Evolutionary conservation across 2,329 filamentous ascomycete genomes (phyloP).

Genomic region (Colletotrichum nymphaeae): DNA sequence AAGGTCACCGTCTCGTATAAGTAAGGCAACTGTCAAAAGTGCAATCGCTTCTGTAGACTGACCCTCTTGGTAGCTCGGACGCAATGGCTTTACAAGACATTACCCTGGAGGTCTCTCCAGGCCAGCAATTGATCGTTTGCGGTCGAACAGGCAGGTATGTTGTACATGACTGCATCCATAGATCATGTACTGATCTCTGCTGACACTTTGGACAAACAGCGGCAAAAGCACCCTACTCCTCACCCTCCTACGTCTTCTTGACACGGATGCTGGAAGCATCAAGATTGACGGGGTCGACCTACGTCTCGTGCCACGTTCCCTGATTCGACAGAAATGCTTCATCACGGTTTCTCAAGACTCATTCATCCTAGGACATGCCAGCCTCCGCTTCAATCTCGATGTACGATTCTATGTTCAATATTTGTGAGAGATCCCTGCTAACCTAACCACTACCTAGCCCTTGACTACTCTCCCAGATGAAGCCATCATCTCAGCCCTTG

Average conservation of each 20-base stretch:
- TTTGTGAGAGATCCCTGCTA: not conserved
- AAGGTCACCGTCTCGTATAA: slow-evolving; percentile 47
- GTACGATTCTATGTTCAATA: not conserved
- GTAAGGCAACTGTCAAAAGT: not conserved
- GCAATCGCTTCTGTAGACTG: not conserved
- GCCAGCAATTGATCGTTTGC: slow-evolving; percentile 18
- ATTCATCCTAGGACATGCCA: slow-evolving; percentile 1
- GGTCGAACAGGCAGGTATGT: slow-evolving; percentile 27
- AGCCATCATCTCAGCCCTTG: not conserved
- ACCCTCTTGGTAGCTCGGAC: not conserved
- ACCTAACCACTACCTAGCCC: not conserved
- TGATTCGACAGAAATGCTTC: slow-evolving; percentile 21
- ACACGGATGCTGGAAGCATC: not conserved
- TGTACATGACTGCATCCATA: not conserved
- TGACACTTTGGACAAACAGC: not conserved
- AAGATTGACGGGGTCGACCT: slow-evolving; percentile 15
- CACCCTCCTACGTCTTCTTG: slow-evolving; percentile 6
- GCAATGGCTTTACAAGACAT: not conserved
- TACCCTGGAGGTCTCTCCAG: not conserved
- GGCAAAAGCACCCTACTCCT: slow-evolving; percentile 23
- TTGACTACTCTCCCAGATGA: not conserved
- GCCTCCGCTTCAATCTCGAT: slow-evolving; percentile 25
- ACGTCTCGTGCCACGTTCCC: not conserved
- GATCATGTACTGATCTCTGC: not conserved
- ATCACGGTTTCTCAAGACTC: slow-evolving; percentile 13